Conservation (phyloP, 805 yeast genomes). For the Starmerella davenportii region DNA sequence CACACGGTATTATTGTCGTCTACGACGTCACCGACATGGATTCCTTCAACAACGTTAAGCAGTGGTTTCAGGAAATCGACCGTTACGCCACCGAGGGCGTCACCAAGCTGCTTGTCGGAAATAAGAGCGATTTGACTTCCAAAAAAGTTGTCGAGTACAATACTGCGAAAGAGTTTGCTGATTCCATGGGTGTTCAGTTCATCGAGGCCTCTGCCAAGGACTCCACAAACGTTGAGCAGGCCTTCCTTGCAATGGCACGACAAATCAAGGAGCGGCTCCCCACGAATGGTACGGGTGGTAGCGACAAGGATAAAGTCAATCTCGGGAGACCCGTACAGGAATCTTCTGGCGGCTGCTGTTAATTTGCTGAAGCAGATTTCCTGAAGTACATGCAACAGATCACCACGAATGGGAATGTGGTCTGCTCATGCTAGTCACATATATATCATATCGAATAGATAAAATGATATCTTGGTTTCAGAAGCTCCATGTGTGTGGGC, state of each 20-base stretch:
- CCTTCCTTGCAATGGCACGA: conserved; percentile 95
- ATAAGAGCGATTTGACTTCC: conserved; percentile 84
- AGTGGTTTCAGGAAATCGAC: conserved; percentile 97
- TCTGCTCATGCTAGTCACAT: neutral
- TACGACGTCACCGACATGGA: conserved; percentile 93
- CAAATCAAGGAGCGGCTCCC: conserved; percentile 90
- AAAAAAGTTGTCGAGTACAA: conserved; percentile 91
- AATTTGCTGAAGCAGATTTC: conserved; percentile 7
- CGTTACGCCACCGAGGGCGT: conserved; percentile 97
- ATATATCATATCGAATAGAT: neutral
- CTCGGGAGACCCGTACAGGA: conserved; percentile 27
- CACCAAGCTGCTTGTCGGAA: conserved; percentile 86
- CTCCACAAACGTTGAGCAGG: conserved; percentile 94
- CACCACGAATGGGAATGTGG: too few relatives aligned
- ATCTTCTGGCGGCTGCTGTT: conserved; percentile 28
- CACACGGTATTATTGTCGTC: conserved; percentile 94
- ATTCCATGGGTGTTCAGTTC: conserved; percentile 82
- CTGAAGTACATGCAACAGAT: neutral
- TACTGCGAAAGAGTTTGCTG: conserved; percentile 94
- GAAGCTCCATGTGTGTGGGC: neutral
- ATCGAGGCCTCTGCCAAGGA: conserved; percentile 91
- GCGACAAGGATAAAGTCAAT: conserved; percentile 26
- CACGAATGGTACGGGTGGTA: conserved; percentile 39
- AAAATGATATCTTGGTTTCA: neutral
- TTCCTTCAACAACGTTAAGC: conserved; percentile 79